Conservation (phyloP, 768 basidiomycete genomes). For the Tylopilus subfusipes region DNA sequence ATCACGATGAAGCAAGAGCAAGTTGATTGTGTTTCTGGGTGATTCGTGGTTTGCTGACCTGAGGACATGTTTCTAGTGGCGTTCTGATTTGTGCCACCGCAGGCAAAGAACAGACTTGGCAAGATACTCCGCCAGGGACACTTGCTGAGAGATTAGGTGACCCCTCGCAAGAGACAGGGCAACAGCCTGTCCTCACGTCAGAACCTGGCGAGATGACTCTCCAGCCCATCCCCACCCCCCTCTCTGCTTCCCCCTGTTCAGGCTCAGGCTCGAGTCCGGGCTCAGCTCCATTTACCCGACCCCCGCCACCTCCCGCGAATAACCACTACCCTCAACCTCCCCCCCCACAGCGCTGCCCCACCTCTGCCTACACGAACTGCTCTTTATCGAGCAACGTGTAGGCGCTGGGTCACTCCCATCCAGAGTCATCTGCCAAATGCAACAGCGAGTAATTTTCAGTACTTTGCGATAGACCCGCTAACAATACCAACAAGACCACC, state of each 20-base stretch:
- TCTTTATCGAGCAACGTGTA: background rate
- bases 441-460: no score
- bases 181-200: background rate
- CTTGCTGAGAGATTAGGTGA: background rate
- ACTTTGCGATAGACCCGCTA: no score
- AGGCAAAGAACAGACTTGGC: background rate
- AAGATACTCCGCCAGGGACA: background rate
- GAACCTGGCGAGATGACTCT: conserved; percentile 12
- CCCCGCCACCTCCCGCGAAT: background rate
- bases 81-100: conserved; percentile 13
- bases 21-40: conserved; percentile 7
- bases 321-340: no score
- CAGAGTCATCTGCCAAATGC: no score
- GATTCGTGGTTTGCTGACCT: conserved; percentile 5
- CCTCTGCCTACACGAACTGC: background rate
- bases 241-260: background rate
- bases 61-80: conserved; percentile 9
- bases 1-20: conserved; percentile 24
- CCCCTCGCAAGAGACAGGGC: background rate
- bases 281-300: background rate
- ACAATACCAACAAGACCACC: no score
- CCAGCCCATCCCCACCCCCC: background rate
- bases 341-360: background rate
- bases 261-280: background rate
- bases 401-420: no score